phyloP scores from a whole-genome alignment of 73 alveolate genomes.

The Symbiodinium pilosum region DNA sequence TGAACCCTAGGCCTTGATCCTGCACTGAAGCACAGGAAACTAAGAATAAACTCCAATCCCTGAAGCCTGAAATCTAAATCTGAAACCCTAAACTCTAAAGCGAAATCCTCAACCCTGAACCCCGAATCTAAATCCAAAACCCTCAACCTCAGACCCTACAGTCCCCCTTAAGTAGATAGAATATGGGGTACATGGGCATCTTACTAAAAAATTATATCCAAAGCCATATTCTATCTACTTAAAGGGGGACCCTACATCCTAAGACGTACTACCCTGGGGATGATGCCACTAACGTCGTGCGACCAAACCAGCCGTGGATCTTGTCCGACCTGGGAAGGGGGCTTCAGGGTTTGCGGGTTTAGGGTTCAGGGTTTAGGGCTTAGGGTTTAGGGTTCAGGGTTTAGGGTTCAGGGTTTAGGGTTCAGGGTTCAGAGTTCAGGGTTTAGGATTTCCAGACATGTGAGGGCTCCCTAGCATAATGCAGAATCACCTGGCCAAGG shows the following conservation, averaged over 20 bases:
- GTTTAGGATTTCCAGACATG: too few species aligned
- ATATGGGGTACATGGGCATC: too few species aligned
- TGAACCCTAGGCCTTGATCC: not conserved
- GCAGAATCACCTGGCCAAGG: not conserved
- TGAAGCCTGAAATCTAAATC: not conserved
- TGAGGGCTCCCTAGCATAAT: too few species aligned
- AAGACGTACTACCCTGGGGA: not conserved
- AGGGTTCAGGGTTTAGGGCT: too few species aligned
- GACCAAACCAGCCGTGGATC: conserved; percentile 30
- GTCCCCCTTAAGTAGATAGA: too few species aligned
- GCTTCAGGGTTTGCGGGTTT: too few species aligned
- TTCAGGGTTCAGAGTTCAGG: too few species aligned
- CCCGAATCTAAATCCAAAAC: not conserved
- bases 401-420: too few species aligned
- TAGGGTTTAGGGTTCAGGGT: too few species aligned
- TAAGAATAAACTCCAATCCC: too few species aligned
- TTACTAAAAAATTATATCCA: not conserved
- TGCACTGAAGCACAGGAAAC: not conserved
- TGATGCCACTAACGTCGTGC: conserved; percentile 20
- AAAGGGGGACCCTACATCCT: too few species aligned
- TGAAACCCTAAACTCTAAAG: not conserved
- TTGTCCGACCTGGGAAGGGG: conserved; percentile 10
- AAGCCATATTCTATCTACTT: not conserved
- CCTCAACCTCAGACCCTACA: not conserved
- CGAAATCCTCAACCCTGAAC: not conserved